Evolutionary conservation across 2,329 filamentous ascomycete genomes (phyloP), one percentile per base, ranked within the genome.

Genomic region (Phaeosphaeria sp.): DNA sequence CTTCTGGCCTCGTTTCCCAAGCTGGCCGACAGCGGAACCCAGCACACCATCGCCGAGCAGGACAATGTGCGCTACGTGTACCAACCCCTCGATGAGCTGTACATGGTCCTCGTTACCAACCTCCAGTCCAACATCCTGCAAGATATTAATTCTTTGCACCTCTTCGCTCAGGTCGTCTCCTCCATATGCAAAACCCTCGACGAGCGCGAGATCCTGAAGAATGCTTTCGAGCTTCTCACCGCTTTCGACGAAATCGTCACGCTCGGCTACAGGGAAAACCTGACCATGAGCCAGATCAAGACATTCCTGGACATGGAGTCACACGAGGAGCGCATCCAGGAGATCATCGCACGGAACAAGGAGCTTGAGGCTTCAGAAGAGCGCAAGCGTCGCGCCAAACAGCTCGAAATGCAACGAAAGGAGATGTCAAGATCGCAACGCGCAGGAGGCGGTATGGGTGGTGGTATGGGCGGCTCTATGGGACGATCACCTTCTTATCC

Each of bases 31-130:
- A 93, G 91, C 62, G 91, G 93, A 60, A 97, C 93, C 52, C 95
- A 99, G 80, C 95, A 99, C 80, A 99, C 95, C 25, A 99, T 92
- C 6, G 93, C 98, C 72, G 95, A 99, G 81, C 93, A 98, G 81
- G 96, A 99, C 83, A 98, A 97, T 83, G 95, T 99, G 74, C 94
- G 95, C 82, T 99, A 97, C 77, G 95, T 99, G 58, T 99, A 99
- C 84, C 95, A 99, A 79, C 96, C 95, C 59, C 86, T 99, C 65
- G 96, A 99, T 81, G 96, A 99, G 83, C 89, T 99, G 65, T 99
- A 99, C 86, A 98, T 99, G 88, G 94, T 99, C 66, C 88, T 99
- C 74, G 98, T 99, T 81, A 99, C 96, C 79, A 99, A 99, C 84
- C 91, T 93, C 72, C 95, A 98, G 84, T 98, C 94, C 79, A 99